A percentile compares a stretch with the other conserved stretches of the same genome.
Conservation (phyloP, 2,329 filamentous ascomycete species). For the Chrysosphaeria jannelii region DNA sequence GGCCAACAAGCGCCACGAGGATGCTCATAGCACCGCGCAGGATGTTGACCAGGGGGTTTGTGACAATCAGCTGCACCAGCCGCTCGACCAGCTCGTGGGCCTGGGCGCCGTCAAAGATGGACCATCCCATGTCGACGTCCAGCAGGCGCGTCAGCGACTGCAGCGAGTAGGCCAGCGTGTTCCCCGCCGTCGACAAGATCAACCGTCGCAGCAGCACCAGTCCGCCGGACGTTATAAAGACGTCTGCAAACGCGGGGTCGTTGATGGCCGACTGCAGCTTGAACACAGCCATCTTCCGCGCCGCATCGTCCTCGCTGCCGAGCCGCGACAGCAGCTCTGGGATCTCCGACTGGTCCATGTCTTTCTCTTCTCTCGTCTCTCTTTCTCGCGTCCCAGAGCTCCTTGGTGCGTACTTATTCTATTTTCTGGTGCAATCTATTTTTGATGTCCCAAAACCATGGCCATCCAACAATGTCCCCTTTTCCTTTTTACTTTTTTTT, state of each 20-base stretch:
- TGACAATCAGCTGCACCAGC: slow-evolving; percentile 80
- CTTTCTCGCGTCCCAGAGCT: not conserved
- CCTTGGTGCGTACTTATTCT: too few relatives aligned
- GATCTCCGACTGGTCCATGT: slow-evolving; percentile 36
- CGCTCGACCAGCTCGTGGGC: slow-evolving; percentile 37
- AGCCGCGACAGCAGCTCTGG: slow-evolving; percentile 32
- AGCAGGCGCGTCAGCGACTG: slow-evolving; percentile 66
- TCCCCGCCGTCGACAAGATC: slow-evolving; percentile 62
- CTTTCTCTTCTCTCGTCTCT: too few relatives aligned
- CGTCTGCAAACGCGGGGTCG: slow-evolving; percentile 84
- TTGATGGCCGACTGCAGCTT: slow-evolving; percentile 88
- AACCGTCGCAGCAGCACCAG: slow-evolving; percentile 53
- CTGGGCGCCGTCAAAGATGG: slow-evolving; percentile 37
- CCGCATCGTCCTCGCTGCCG: slow-evolving; percentile 51
- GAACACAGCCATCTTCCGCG: slow-evolving; percentile 96
- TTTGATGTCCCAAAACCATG: too few relatives aligned
- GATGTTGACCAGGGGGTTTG: slow-evolving; percentile 88
- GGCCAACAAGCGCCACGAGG: slow-evolving; percentile 70
- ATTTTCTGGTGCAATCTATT: too few relatives aligned
- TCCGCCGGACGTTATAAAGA: slow-evolving; percentile 77
- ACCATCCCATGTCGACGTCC: slow-evolving; percentile 96
- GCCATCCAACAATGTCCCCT: too few relatives aligned
- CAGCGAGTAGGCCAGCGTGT: slow-evolving; percentile 83
- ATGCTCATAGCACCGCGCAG: slow-evolving; percentile 91
- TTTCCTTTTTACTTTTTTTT: not conserved